Evolutionary conservation across 164 flowering plant genomes (phyloP).

Genomic region (Warburgia ugandensis): DNA sequence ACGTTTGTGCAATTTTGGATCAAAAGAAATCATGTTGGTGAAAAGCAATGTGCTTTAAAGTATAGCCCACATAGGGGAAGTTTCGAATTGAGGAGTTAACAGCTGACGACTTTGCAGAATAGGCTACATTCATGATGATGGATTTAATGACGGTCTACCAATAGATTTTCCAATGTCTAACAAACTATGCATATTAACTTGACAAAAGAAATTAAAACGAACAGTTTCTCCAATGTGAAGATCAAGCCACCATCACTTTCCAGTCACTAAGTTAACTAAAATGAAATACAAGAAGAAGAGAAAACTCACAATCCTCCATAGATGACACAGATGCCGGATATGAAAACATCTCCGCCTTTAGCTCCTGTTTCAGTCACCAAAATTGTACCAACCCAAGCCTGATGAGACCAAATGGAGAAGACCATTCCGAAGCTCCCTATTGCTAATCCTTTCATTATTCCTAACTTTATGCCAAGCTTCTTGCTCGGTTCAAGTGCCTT

Average conservation of each 20-base stretch:
- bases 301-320: slow-evolving; percentile 39
- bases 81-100: too few relatives aligned
- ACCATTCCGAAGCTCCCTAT: slow-evolving; percentile 9
- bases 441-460: slow-evolving; percentile 12
- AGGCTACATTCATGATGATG: too few relatives aligned
- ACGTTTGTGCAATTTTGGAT: too few relatives aligned
- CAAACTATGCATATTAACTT: too few relatives aligned
- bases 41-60: too few relatives aligned
- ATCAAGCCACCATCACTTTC: neutral
- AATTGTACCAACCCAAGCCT: slow-evolving; percentile 34
- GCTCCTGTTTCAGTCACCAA: slow-evolving; percentile 27
- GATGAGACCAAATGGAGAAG: slow-evolving; percentile 29
- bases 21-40: too few relatives aligned
- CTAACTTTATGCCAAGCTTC: slow-evolving; percentile 11
- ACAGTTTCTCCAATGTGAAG: too few relatives aligned
- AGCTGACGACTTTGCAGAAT: too few relatives aligned
- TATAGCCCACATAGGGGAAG: too few relatives aligned
- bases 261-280: neutral
- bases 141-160: too few relatives aligned
- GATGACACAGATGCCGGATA: slow-evolving; percentile 23
- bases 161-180: too few relatives aligned
- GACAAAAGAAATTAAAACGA: too few relatives aligned
- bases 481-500: slow-evolving; percentile 5
- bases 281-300: neutral
- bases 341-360: slow-evolving; percentile 32